Percentiles rank a stretch among this genome's conserved stretches.
phyloP scores from a whole-genome alignment of 2,329 filamentous ascomycete species.

The Macrophomina pseudophaseolina region DNA sequence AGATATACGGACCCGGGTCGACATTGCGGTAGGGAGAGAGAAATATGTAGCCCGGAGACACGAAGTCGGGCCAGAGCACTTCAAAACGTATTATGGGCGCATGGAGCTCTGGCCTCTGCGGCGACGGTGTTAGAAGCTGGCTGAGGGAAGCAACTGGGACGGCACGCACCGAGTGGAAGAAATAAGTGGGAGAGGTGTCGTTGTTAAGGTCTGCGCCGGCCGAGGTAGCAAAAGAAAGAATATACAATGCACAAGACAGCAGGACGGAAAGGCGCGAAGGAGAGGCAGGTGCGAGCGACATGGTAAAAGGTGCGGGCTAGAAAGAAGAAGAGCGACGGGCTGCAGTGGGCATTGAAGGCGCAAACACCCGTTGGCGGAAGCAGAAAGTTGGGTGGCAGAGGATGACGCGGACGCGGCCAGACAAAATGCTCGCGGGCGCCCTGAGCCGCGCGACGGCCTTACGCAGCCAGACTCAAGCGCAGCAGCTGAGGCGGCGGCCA shows the following conservation, averaged over 20 bases:
- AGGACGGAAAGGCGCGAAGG: slow-evolving; percentile 20
- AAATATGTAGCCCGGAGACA: slow-evolving; percentile 55
- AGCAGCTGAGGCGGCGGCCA: slow-evolving; percentile 7
- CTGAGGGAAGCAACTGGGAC: neutral
- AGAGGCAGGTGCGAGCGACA: slow-evolving; percentile 10
- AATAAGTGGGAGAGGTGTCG: slow-evolving; percentile 27
- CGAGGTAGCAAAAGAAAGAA: slow-evolving; percentile 11
- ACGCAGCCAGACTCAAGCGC: slow-evolving; percentile 3
- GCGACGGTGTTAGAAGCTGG: neutral
- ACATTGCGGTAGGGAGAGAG: slow-evolving; percentile 56
- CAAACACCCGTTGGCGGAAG: neutral
- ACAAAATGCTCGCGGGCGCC: slow-evolving; percentile 9
- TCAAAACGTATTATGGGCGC: slow-evolving; percentile 39
- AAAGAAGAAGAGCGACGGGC: neutral
- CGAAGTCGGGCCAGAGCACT: slow-evolving; percentile 28
- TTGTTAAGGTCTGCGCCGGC: slow-evolving; percentile 27
- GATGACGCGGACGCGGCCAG: slow-evolving; percentile 19
- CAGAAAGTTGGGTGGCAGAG: neutral
- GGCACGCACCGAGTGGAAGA: slow-evolving; percentile 26
- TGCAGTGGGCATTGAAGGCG: slow-evolving; percentile 11
- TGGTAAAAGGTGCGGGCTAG: slow-evolving; percentile 3
- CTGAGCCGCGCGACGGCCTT: slow-evolving; percentile 17
- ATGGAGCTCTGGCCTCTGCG: slow-evolving; percentile 46
- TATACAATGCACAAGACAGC: slow-evolving; percentile 5
- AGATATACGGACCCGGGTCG: slow-evolving; percentile 58